Evolutionary conservation across 495 filamentous ascomycete genomes (phyloP), one percentile per base, ranked within the genome.

Genomic region (Hypoxylon lienhwacheense): DNA sequence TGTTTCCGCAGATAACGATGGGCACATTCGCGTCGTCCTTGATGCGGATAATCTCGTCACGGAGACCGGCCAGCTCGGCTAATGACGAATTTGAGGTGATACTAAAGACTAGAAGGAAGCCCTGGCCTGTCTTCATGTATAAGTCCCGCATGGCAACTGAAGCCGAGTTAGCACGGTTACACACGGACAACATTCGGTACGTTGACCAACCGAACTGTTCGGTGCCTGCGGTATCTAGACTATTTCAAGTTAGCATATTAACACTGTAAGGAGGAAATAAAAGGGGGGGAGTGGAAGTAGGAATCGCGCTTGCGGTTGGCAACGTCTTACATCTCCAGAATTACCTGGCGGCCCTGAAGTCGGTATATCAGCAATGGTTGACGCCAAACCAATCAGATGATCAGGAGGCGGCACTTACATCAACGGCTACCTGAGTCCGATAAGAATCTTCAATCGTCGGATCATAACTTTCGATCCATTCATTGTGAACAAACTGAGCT

Each of bases 401-500:
- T 16, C 7, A 28, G 12, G 11, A 33, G 21, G 33, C 39, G 20
- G 37, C 26, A 82, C 81, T 70, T 73, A 97, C 92, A 81, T 97
- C 93, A 51, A 98, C 90, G 59, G 92, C 84, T 31, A 96, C 86
- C 59, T 92, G 88, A 65, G 96, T 97, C 37, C 91, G 79, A 70
- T 97, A 98, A 33, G 93, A 96, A 73, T 98, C 76, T 73, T 98
- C 93, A 65, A 98, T 97, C 6, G 93, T 98, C 3, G 93, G 93
- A 71, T 98, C 93, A 73, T 98, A 98, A 70, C 88, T 91, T 73
- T 98, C 93, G 67, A 98, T 96, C 90, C 95, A 98, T 35, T 96
- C 89, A 78, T 97, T 95, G 70, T 97, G 93, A 14, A 97, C 93
- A 70, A 98, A 98, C 81, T 98, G 93, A 56, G 93, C 93, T 96